A percentile compares a stretch with the other conserved stretches of the same genome.
Evolutionary conservation across 2,329 filamentous ascomycete genomes (phyloP).

Genomic region (Sodiomyces alkalinus): DNA sequence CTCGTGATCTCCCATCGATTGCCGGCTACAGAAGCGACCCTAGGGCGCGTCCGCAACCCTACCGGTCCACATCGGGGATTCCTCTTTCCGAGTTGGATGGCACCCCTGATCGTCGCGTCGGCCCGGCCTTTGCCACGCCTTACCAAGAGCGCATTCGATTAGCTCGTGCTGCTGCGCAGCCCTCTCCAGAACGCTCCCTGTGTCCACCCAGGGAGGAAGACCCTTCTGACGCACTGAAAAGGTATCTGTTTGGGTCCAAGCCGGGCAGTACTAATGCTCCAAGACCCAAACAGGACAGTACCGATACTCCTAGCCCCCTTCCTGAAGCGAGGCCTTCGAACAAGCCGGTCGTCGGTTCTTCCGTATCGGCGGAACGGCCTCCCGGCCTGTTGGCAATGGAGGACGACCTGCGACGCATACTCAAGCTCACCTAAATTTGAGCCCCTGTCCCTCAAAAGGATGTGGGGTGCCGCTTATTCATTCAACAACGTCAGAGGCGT

Average conservation of each 20-base stretch:
- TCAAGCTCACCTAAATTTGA: constrained; percentile 25
- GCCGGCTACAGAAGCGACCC: too few species aligned
- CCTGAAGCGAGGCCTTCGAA: neutral
- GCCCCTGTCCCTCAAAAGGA: too few species aligned
- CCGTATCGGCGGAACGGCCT: constrained; percentile 9
- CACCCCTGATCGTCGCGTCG: constrained; percentile 37
- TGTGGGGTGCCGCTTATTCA: too few species aligned
- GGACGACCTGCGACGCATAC: constrained; percentile 34
- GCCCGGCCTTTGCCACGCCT: constrained; percentile 53
- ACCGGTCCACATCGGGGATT: constrained; percentile 30
- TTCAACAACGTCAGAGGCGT: too few species aligned
- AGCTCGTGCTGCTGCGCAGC: constrained; percentile 21
- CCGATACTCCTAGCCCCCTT: too few species aligned
- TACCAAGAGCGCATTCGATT: constrained; percentile 47
- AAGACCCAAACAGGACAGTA: too few species aligned
- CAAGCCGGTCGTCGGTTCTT: neutral
- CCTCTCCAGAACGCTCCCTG: neutral
- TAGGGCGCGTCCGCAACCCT: constrained; percentile 21
- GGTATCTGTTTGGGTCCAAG: constrained; percentile 35
- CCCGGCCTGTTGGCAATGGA: constrained; percentile 34
- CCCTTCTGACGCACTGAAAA: constrained; percentile 36
- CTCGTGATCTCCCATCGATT: constrained; percentile 14
- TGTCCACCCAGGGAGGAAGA: constrained; percentile 12
- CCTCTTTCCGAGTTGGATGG: constrained; percentile 57
- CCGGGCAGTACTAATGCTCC: too few species aligned